Evolutionary conservation across 192 early-diverging fungal species (phyloP).

Genomic region (Coemansia asiatica): DNA sequence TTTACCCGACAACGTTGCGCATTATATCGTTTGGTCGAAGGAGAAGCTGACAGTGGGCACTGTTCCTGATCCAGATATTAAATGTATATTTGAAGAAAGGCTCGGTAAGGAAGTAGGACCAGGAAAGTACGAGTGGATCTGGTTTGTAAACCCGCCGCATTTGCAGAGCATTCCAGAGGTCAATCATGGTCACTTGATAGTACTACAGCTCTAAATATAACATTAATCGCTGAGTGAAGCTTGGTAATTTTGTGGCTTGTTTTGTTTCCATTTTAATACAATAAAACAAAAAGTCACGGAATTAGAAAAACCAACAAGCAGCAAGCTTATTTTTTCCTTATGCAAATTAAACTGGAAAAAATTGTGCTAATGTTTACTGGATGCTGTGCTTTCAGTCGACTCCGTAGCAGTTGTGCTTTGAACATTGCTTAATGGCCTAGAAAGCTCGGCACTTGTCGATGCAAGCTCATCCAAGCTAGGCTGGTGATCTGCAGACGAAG

Average conservation of each 20-base stretch:
- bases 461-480: neutral
- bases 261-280: no score
- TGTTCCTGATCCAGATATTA: constrained; percentile 22
- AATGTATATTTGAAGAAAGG: constrained; percentile 14
- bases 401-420: constrained; percentile 3
- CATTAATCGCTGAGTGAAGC: no score
- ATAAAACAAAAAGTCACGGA: neutral
- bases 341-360: no score
- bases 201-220: constrained; percentile 12
- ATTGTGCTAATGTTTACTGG: neutral
- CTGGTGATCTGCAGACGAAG: neutral
- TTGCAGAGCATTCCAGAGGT: constrained; percentile 54
- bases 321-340: no score
- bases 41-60: constrained; percentile 17
- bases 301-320: no score
- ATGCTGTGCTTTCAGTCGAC: neutral
- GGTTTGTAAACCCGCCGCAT: constrained; percentile 54
- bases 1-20: constrained; percentile 19
- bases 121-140: constrained; percentile 42
- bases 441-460: neutral
- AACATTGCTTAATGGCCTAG: neutral
- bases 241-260: no score
- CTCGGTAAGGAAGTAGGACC: constrained; percentile 27
- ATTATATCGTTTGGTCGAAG: constrained; percentile 55
- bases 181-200: constrained; percentile 44